Evolutionary conservation across 768 basidiomycete genomes (phyloP).

Genomic region (Hygrocybe punicea): DNA sequence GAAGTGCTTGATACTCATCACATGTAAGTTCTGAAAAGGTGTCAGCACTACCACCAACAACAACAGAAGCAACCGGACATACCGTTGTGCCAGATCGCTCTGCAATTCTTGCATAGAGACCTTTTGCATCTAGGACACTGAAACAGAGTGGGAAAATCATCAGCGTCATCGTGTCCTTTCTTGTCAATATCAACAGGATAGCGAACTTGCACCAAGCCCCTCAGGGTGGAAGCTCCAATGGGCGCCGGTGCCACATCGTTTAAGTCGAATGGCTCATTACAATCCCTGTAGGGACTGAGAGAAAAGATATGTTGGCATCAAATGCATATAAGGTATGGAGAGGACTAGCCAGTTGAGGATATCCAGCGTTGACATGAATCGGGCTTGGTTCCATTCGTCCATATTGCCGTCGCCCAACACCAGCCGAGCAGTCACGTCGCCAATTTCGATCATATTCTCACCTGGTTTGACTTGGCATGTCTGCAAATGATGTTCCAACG

Average conservation of each 20-base stretch:
- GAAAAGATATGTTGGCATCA: neutral
- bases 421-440: slow-evolving; percentile 16
- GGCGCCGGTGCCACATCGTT: slow-evolving; percentile 19
- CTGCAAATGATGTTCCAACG: slow-evolving; percentile 2
- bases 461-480: slow-evolving; percentile 16
- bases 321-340: neutral
- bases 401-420: slow-evolving; percentile 20
- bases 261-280: slow-evolving; percentile 19
- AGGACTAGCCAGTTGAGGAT: slow-evolving; percentile 17
- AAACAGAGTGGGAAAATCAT: neutral
- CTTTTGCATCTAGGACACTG: slow-evolving; percentile 20
- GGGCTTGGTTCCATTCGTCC: slow-evolving; percentile 20
- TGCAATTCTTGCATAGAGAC: slow-evolving; percentile 19
- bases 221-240: slow-evolving; percentile 12
- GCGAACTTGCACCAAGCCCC: slow-evolving; percentile 13
- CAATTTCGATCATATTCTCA: slow-evolving; percentile 14
- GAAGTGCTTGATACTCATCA: slow-evolving; percentile 18
- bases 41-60: no score
- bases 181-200: neutral
- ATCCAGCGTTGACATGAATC: slow-evolving; percentile 18
- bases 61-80: neutral
- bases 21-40: slow-evolving; percentile 16
- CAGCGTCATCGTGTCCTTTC: neutral
- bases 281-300: slow-evolving; percentile 22
- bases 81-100: slow-evolving; percentile 20